Percentiles rank a stretch among this genome's conserved stretches.
Conservation (phyloP, 345 rosid genomes). For the Aethionema arabicum region DNA sequence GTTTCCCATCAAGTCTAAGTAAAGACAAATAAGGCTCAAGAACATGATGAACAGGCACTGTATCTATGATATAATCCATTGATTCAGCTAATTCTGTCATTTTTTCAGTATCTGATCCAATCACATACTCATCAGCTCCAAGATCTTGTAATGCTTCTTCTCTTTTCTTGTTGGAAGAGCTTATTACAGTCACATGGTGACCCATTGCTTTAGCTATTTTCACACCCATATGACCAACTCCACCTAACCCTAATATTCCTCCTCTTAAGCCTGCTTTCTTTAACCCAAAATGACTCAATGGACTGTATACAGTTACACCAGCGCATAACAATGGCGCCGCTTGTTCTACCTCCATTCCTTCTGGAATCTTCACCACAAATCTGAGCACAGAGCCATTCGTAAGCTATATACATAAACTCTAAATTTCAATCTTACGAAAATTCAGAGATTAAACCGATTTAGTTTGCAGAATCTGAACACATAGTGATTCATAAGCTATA, state of each 20-base stretch:
- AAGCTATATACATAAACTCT: constrained; percentile 2
- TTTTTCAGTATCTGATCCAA: constrained; percentile 57
- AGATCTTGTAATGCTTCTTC: constrained; percentile 80
- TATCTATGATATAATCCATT: constrained; percentile 83
- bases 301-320: constrained; percentile 88
- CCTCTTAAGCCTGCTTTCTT: constrained; percentile 66
- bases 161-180: constrained; percentile 89
- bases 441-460: neutral
- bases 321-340: constrained; percentile 89
- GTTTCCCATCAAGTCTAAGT: constrained; percentile 77
- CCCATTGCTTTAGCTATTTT: constrained; percentile 94
- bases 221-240: constrained; percentile 99
- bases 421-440: neutral
- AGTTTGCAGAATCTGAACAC: neutral
- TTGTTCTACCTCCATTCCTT: constrained; percentile 79
- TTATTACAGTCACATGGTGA: constrained; percentile 88
- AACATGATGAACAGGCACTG: constrained; percentile 81
- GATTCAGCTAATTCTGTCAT: constrained; percentile 73
- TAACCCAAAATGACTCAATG: constrained; percentile 75
- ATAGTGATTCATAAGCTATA: too few relatives aligned
- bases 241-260: constrained; percentile 88
- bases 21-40: constrained; percentile 78
- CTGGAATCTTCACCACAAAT: constrained; percentile 86
- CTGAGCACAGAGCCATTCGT: constrained; percentile 33
- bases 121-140: constrained; percentile 82